phyloP scores from a whole-genome alignment of 768 basidiomycete species.

The Amanita exitialis region DNA sequence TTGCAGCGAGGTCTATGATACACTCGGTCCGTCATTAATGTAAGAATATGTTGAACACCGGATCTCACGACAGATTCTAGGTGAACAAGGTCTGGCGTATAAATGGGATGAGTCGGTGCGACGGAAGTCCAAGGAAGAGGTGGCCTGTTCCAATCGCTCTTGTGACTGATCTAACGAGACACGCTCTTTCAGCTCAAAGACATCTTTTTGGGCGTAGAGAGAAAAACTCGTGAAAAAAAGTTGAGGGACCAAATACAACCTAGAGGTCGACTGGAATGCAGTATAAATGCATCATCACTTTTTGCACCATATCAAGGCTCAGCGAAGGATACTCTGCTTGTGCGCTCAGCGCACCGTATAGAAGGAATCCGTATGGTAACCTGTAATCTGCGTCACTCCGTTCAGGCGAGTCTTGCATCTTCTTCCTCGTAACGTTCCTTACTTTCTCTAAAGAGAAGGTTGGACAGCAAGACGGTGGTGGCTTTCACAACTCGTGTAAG shows the following conservation, averaged over 20 bases:
- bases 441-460: conserved; percentile 27
- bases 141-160: conserved; percentile 12
- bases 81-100: conserved; percentile 26
- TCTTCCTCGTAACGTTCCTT: background rate
- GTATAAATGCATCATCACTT: conserved; percentile 39
- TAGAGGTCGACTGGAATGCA: conserved; percentile 32
- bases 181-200: conserved; percentile 30
- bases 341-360: conserved; percentile 23
- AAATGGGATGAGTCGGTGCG: conserved; percentile 36
- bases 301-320: conserved; percentile 26
- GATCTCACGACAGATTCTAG: conserved; percentile 10
- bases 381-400: conserved; percentile 31
- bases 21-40: conserved; percentile 40
- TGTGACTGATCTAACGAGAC: background rate
- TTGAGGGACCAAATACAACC: conserved; percentile 31
- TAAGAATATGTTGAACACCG: background rate
- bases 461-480: conserved; percentile 35
- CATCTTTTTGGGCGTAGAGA: conserved; percentile 28
- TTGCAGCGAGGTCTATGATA: conserved; percentile 63
- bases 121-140: conserved; percentile 37
- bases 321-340: conserved; percentile 14
- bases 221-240: conserved; percentile 24
- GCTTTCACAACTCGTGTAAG: conserved; percentile 29
- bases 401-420: conserved; percentile 26
- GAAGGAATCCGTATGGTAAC: conserved; percentile 22